Evolutionary conservation across 1,284 basidiomycete species (phyloP).

Genomic region (Mycosarcoma mackinlayi): DNA sequence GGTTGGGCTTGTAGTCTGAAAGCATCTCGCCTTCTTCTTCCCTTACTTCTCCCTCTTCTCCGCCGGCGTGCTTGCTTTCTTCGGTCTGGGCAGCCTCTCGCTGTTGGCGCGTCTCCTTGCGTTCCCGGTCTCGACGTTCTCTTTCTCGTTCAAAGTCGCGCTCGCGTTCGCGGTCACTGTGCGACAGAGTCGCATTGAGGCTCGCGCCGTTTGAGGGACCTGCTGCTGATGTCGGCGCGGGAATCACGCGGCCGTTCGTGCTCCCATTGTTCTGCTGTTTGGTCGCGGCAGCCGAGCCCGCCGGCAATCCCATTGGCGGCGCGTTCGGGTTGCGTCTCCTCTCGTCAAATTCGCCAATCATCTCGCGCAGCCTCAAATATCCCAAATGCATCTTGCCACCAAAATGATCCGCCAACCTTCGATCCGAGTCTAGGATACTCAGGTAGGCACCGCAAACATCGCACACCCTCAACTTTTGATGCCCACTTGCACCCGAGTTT

Average conservation of each 20-base stretch:
- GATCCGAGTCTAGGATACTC: slow-evolving; percentile 96
- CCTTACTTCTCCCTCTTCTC: slow-evolving; percentile 35
- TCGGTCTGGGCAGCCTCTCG: slow-evolving; percentile 20
- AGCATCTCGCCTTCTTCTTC: slow-evolving; percentile 44
- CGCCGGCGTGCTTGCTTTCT: slow-evolving; percentile 17
- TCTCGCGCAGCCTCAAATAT: slow-evolving; percentile 95
- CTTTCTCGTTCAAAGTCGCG: slow-evolving; percentile 43
- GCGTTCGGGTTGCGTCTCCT: slow-evolving; percentile 40
- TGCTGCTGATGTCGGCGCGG: slow-evolving; percentile 5
- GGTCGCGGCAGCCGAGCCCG: slow-evolving; percentile 1
- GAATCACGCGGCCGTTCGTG: slow-evolving; percentile 9
- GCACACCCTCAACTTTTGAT: slow-evolving; percentile 98
- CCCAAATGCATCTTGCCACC: slow-evolving; percentile 99
- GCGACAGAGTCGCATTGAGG: slow-evolving; percentile 10
- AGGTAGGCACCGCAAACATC: slow-evolving; percentile 99
- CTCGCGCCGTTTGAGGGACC: slow-evolving; percentile 6
- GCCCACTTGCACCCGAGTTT: slow-evolving; percentile 96
- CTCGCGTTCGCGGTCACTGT: slow-evolving; percentile 47
- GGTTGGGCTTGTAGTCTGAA: slow-evolving; percentile 7
- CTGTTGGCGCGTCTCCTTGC: slow-evolving; percentile 45
- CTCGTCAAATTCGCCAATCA: slow-evolving; percentile 78
- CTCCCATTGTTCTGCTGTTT: slow-evolving; percentile 18
- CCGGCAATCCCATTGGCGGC: slow-evolving; percentile 38
- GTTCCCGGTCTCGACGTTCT: slow-evolving; percentile 47
- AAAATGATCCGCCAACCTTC: slow-evolving; percentile 98